Evolutionary conservation across 106 monocot species (phyloP), one percentile per base, ranked within the genome.

Genomic region (Alisma plantagoaquatica): DNA sequence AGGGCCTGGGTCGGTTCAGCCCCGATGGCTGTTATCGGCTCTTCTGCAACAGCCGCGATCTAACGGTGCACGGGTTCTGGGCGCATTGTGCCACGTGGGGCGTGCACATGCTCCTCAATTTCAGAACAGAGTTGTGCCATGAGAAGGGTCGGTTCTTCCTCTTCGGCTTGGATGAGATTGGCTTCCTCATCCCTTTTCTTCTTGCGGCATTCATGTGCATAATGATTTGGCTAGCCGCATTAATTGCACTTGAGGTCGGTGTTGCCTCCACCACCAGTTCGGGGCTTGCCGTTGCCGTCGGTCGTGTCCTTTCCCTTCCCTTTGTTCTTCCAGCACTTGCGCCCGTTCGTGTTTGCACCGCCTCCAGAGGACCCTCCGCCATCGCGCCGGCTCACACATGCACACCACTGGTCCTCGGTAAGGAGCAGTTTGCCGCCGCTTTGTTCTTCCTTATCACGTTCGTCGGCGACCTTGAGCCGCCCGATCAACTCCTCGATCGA

Each of bases 141-240:
- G 45, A 46, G 45, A 4, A 46, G 45, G 3, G 45, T 18, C 14
- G 4, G 45, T 18, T 46, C 45, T 18, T 46, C 45, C n/a, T 46
- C 45, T 3, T 46, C 45, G n/a, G 14, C 45, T 46, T 46, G 45
- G 45, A 18, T n/a, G 45, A 46, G 45, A n/a, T n/a, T n/a, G n/a
- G n/a, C n/a, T n/a, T n/a, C n/a, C n/a, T 11, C 19, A 38, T 14
- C 9, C 35, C 35, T 38, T 38, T 14, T 38, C 35, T 5, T 14
- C 9, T 38, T 38, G 35, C 14, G 35, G 35, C 35, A 7, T 14
- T 14, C 35, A 14, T 14, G 9, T 38, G 35, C 9, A 6, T 14
- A 38, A 14, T 38, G 35, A 14, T 14, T 14, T 7, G 35, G 5
- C 35, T 38, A 7, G 35, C 35, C 35, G 35, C 35, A 38, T 5